phyloP scores from a whole-genome alignment of 805 yeast species.

The Pichia sporocuriosa region DNA sequence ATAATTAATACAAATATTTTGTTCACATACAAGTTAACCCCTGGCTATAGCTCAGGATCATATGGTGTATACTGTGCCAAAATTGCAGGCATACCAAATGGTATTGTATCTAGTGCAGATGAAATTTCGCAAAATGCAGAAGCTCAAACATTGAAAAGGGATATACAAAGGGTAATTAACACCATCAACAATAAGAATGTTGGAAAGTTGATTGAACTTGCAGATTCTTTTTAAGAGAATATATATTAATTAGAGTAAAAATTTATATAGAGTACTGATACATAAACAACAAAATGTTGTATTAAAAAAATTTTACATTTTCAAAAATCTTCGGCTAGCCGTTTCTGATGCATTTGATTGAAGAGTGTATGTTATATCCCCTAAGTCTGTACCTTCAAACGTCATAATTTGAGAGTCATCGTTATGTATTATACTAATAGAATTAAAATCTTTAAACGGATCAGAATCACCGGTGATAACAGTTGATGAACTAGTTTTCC shows the following conservation, averaged over 20 bases:
- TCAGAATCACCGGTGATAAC: conserved; percentile 33
- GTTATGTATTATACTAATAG: conserved; percentile 79
- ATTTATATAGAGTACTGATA: too few species aligned
- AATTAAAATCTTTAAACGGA: conserved; percentile 80
- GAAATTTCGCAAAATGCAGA: conserved; percentile 27
- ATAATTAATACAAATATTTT: conserved; percentile 33
- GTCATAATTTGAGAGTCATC: conserved; percentile 41
- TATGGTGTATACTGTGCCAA: conserved; percentile 85
- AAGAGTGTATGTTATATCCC: conserved; percentile 53
- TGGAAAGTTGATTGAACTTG: conserved; percentile 15
- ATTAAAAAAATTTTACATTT: conserved; percentile 19
- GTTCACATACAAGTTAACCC: conserved; percentile 45
- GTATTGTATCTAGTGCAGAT: conserved; percentile 40
- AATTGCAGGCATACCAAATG: conserved; percentile 53
- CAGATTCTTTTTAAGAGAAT: conserved; percentile 16
- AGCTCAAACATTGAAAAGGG: background rate
- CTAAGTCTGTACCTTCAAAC: conserved; percentile 41
- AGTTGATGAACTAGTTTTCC: conserved; percentile 27
- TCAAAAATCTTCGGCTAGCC: conserved; percentile 22
- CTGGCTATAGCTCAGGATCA: conserved; percentile 53
- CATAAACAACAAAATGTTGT: too few species aligned
- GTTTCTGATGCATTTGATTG: conserved; percentile 25
- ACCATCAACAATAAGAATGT: conserved; percentile 2
- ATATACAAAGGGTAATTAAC: background rate
- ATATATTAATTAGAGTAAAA: background rate